phyloP scores from a whole-genome alignment of 2,329 filamentous ascomycete genomes.

The Stemphylium lycopersici region DNA sequence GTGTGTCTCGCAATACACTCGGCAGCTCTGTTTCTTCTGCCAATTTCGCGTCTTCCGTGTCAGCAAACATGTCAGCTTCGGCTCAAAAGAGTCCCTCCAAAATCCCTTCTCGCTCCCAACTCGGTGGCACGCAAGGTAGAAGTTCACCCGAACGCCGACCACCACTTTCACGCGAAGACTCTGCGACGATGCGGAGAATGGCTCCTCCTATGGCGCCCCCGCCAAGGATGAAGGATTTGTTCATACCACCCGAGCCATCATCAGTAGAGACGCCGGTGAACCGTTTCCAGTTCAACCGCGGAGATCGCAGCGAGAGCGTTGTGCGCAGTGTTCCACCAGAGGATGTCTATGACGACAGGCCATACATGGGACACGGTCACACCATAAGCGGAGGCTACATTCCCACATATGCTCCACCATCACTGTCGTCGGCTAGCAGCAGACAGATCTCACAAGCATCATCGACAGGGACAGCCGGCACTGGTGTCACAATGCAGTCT shows the following conservation, averaged over 20 bases:
- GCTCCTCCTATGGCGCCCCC: conserved; percentile 64
- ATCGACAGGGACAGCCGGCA: conserved; percentile 44
- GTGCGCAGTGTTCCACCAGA: conserved; percentile 71
- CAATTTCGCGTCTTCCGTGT: conserved; percentile 40
- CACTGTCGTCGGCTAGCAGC: conserved; percentile 42
- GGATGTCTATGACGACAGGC: conserved; percentile 76
- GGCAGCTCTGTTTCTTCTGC: conserved; percentile 38
- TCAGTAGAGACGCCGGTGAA: conserved; percentile 51
- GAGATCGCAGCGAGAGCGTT: conserved; percentile 62
- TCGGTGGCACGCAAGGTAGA: conserved; percentile 71
- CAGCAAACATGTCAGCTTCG: conserved; percentile 16
- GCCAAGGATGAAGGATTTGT: conserved; percentile 90
- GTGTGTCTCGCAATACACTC: conserved; percentile 45
- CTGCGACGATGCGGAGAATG: conserved; percentile 48
- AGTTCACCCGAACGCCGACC: conserved; percentile 78
- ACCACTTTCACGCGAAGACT: conserved; percentile 40
- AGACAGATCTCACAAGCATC: conserved; percentile 77
- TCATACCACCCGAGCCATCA: conserved; percentile 57
- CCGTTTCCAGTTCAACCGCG: conserved; percentile 46
- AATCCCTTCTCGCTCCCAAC: conserved; percentile 71
- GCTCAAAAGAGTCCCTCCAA: conserved; percentile 65
- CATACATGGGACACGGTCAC: conserved; percentile 43
- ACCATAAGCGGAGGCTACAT: conserved; percentile 37
- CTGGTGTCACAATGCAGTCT: conserved; percentile 68
- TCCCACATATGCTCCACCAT: conserved; percentile 34